phyloP scores from a whole-genome alignment of 2,329 filamentous ascomycete genomes.

The Ilyonectria mors-panacis region DNA sequence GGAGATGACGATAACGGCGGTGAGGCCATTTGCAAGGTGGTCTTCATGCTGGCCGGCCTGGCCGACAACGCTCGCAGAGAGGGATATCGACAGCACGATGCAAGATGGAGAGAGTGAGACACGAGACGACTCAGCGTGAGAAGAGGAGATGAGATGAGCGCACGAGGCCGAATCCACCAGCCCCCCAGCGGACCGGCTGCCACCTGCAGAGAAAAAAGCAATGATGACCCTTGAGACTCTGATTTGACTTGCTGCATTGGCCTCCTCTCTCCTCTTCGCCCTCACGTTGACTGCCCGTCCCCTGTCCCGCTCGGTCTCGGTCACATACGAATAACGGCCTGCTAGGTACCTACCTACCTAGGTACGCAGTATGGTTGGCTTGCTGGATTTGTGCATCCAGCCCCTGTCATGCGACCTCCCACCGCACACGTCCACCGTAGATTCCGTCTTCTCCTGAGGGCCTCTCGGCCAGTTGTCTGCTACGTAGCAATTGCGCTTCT shows the following conservation, averaged over 20 bases:
- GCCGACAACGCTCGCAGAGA: not conserved
- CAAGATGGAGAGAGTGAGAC: not conserved
- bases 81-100: not conserved
- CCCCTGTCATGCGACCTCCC: slow-evolving; percentile 7
- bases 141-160: slow-evolving; percentile 1
- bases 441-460: not conserved
- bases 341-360: not conserved
- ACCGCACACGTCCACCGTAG: slow-evolving; percentile 4
- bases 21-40: not conserved
- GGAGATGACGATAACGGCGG: slow-evolving; percentile 4
- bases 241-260: not conserved
- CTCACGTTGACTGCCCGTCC: not conserved
- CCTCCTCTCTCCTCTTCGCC: not conserved
- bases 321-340: not conserved
- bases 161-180: not conserved
- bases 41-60: not conserved
- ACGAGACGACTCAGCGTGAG: not conserved
- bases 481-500: not conserved
- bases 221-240: not conserved
- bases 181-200: not conserved
- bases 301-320: not conserved
- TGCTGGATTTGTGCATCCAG: slow-evolving; percentile 17
- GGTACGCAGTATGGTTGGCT: not conserved
- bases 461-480: not conserved
- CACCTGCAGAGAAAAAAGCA: not conserved